Evolutionary conservation across 2,329 filamentous ascomycete genomes (phyloP).

Genomic region (Colletotrichum filicis): DNA sequence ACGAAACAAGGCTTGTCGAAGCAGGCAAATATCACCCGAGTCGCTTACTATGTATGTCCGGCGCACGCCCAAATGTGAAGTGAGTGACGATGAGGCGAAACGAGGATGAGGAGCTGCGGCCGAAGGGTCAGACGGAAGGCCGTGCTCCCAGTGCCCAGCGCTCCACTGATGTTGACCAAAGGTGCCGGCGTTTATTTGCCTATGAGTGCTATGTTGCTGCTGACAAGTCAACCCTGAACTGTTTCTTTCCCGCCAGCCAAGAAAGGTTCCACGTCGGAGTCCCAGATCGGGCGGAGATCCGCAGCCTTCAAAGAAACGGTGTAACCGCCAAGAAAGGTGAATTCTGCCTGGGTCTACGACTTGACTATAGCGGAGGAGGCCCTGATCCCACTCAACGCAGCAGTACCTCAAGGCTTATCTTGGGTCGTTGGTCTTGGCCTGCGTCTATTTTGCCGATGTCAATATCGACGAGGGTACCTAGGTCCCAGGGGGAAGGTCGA

Average conservation of each 20-base stretch:
- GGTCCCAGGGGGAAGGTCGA: no score
- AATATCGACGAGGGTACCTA: not conserved
- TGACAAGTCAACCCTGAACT: not conserved
- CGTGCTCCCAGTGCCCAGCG: not conserved
- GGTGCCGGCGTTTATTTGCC: no score
- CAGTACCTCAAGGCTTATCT: slow-evolving; percentile 3
- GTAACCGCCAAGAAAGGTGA: slow-evolving; percentile 5
- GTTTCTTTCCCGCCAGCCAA: not conserved
- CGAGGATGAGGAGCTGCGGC: slow-evolving; percentile 6
- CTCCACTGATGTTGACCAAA: not conserved
- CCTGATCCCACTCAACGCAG: not conserved
- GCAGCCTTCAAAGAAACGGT: slow-evolving; percentile 6
- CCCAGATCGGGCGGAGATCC: slow-evolving; percentile 19
- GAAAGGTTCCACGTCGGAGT: slow-evolving; percentile 10
- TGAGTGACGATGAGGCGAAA: slow-evolving; percentile 31
- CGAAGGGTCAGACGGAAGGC: not conserved
- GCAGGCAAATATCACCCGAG: slow-evolving; percentile 11
- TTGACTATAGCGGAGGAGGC: not conserved
- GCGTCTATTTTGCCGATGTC: not conserved
- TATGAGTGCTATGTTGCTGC: not conserved
- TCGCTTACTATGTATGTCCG: not conserved
- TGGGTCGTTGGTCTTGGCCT: slow-evolving; percentile 18
- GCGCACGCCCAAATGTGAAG: slow-evolving; percentile 22
- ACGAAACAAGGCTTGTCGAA: slow-evolving; percentile 22
- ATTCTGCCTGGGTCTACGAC: not conserved